Evolutionary conservation across 2,329 filamentous ascomycete genomes (phyloP), one percentile per base, ranked within the genome.

Genomic region (Monosporascus sp.): DNA sequence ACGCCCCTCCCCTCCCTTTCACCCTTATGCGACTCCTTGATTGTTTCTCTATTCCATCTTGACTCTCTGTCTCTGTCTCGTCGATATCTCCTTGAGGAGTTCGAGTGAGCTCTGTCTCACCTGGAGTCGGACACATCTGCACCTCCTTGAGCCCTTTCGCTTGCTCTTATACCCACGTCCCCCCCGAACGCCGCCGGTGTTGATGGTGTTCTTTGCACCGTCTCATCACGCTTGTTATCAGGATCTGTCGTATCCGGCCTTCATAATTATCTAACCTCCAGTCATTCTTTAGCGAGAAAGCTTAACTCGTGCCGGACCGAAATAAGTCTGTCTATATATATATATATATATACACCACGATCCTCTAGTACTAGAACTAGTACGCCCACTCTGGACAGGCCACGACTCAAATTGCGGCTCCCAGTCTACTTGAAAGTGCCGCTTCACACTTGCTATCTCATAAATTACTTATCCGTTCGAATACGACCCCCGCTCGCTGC

Each of bases 81-180:
- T 66, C 56, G 57, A 63, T 59, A 61, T 54, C 43, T 46, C 24
- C 43, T 60, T 56, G 60, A 54, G 55, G 57, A 59, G 58, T 63
- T 59, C 54, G 56, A 66, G 64, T 67, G 65, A 65, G 63, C 52
- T 61, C 53, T 68, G 66, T 68, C 64, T 68, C 64, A 68, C 63
- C 52, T 52, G 53, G 59, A 54, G 60, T 60, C 60, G 59, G 57
- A 55, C 54, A 60, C 60, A 54, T 55, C 58, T 54, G 47, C 62
- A 58, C 53, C 53, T 50, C 53, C 48, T 52, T 55, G 57, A 45
- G 35, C 55, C 52, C 45, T 48, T 54, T 52, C 50, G 47, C 56
- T 59, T 58, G 58, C 64, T 66, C 65, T 65, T 68, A 68, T 65
- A 64, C 55, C 59, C 59, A 56, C 58, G 48, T 59, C 59, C 62